Conservation (phyloP, 2,329 filamentous ascomycete genomes). For the Hymenoscyphus albidus region DNA sequence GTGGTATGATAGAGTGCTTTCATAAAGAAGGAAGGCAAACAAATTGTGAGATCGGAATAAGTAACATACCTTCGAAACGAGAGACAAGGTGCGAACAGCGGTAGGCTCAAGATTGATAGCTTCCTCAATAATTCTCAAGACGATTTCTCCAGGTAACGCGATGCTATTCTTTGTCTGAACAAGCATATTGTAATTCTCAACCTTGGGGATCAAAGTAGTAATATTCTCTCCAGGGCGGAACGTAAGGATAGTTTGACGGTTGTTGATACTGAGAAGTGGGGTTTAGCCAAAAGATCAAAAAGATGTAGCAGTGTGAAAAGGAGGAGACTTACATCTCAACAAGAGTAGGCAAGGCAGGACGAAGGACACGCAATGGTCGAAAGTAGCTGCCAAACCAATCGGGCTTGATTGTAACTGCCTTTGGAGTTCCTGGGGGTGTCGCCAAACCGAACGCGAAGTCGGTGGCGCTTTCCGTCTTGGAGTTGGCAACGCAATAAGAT, state of each 20-base stretch:
- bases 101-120: slow-evolving; percentile 20
- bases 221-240: neutral
- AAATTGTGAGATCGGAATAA: neutral
- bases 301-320: neutral
- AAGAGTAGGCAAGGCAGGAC: neutral
- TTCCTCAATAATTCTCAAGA: slow-evolving; percentile 22
- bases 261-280: neutral
- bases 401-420: neutral
- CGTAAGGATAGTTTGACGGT: neutral
- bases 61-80: slow-evolving; percentile 23
- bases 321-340: neutral
- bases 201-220: neutral
- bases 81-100: slow-evolving; percentile 13
- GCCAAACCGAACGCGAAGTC: neutral
- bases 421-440: neutral
- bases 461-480: neutral
- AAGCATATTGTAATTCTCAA: neutral
- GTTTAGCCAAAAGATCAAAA: slow-evolving; percentile 1
- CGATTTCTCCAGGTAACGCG: slow-evolving; percentile 21
- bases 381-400: neutral
- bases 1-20: neutral
- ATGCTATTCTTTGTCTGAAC: slow-evolving; percentile 4
- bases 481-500: neutral
- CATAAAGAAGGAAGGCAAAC: neutral
- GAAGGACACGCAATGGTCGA: too few species aligned